Percentiles rank a stretch among this genome's conserved stretches.
These are phyloP conservation scores for Cetradonia linearis DNA, from an alignment of 495 filamentous ascomycete genomes.

Conservation along the genomic window DNA sequence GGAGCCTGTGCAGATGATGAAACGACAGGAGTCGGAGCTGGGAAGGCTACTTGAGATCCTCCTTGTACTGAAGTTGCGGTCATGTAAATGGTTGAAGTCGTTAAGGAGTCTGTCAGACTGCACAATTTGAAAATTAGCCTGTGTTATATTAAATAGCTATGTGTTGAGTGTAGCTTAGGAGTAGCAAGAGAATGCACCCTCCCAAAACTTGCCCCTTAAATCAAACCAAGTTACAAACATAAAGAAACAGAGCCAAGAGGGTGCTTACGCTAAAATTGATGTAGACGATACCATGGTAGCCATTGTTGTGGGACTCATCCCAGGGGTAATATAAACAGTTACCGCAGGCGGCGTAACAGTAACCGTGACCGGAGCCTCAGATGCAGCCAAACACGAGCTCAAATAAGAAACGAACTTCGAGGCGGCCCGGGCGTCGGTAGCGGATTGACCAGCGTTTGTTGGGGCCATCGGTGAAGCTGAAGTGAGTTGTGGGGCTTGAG, in stretches of 20 bases:
- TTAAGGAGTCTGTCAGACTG: background rate
- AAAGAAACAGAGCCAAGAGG: background rate
- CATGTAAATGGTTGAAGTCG: background rate
- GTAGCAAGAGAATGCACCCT: background rate
- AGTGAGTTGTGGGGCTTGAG: background rate
- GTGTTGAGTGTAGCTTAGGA: background rate
- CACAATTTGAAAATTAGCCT: background rate
- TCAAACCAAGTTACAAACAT: background rate
- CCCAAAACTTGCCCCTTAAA: background rate
- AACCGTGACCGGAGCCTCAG: constrained; percentile 8
- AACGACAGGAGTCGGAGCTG: background rate
- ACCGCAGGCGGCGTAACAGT: constrained; percentile 3
- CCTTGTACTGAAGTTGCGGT: background rate
- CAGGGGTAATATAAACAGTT: background rate
- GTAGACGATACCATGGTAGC: background rate
- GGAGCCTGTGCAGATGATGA: constrained; percentile 1
- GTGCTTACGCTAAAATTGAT: background rate
- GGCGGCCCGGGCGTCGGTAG: background rate
- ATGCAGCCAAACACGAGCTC: background rate
- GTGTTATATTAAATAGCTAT: background rate
- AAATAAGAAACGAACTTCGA: background rate
- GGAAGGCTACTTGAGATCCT: background rate
- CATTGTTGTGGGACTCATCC: background rate
- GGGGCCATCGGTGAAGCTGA: background rate
- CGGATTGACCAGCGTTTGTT: background rate